Percentiles rank a stretch among this genome's conserved stretches.
Conservation (phyloP, 75 land plant species). For the Selaginella moellendorffii region DNA sequence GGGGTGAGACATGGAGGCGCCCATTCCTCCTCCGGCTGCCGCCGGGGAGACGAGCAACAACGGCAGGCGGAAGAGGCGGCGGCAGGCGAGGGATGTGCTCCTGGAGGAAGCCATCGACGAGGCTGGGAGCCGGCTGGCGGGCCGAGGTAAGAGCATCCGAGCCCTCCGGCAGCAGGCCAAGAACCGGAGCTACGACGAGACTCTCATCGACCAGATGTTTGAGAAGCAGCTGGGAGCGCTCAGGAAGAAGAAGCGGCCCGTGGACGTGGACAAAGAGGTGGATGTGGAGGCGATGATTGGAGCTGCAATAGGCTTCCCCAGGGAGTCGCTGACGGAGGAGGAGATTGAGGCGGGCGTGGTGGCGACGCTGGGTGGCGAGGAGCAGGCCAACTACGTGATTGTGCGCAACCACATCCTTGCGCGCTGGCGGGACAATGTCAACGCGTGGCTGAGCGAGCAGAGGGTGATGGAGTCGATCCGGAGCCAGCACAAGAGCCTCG, state of each 20-base stretch:
- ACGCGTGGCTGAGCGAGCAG: constrained; percentile 41
- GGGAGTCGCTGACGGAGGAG: constrained; percentile 59
- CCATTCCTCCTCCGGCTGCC: background rate
- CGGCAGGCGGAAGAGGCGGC: constrained; percentile 5
- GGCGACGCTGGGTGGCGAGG: constrained; percentile 50
- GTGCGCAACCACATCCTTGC: constrained; percentile 82
- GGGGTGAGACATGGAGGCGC: background rate
- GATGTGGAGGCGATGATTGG: constrained; percentile 79
- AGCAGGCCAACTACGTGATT: constrained; percentile 85
- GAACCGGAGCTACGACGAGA: constrained; percentile 49
- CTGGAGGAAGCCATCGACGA: constrained; percentile 13
- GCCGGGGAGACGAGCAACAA: background rate
- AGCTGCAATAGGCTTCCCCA: constrained; percentile 70
- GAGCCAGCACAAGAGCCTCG: constrained; percentile 49
- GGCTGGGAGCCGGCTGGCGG: constrained; percentile 13
- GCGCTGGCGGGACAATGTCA: constrained; percentile 69
- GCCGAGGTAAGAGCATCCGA: constrained; percentile 14
- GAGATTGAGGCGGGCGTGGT: constrained; percentile 69
- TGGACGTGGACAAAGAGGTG: constrained; percentile 51
- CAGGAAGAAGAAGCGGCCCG: constrained; percentile 27
- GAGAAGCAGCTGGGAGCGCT: constrained; percentile 38
- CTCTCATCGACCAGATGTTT: constrained; percentile 50
- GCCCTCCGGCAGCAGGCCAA: constrained; percentile 27
- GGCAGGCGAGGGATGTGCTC: background rate
- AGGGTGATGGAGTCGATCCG: constrained; percentile 58